A percentile compares a stretch with the other conserved stretches of the same genome.
phyloP scores from a whole-genome alignment of 2,329 filamentous ascomycete species.

The Pestalotiopsis sp. region DNA sequence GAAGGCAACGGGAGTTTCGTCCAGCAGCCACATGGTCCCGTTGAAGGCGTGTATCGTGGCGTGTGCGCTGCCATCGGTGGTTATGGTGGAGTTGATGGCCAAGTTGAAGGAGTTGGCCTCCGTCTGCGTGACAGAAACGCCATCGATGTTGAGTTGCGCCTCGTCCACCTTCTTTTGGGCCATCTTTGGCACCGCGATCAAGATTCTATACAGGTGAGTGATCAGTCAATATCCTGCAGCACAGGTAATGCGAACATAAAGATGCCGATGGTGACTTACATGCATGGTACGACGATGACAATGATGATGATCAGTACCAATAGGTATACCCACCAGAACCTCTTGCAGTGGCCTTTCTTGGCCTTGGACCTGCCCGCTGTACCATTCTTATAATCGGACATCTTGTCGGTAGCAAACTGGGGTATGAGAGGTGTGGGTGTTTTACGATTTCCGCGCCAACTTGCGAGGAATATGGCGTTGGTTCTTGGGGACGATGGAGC shows the following conservation, averaged over 20 bases:
- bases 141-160: constrained; percentile 53
- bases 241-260: neutral
- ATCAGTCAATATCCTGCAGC: neutral
- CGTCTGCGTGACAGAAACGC: constrained; percentile 51
- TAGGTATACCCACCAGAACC: constrained; percentile 65
- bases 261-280: constrained; percentile 49
- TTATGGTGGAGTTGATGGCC: constrained; percentile 58
- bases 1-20: constrained; percentile 50
- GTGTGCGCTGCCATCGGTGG: constrained; percentile 51
- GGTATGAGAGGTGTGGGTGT: neutral
- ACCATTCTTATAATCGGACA: constrained; percentile 19
- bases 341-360: constrained; percentile 49
- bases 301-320: constrained; percentile 50
- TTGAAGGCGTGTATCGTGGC: constrained; percentile 53
- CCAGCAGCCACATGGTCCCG: constrained; percentile 57
- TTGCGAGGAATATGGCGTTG: neutral
- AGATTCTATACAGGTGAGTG: constrained; percentile 43
- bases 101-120: constrained; percentile 47
- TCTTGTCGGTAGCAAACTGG: neutral
- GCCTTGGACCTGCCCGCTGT: constrained; percentile 36
- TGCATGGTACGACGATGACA: constrained; percentile 56
- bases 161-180: constrained; percentile 58
- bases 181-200: constrained; percentile 58
- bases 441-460: neutral
- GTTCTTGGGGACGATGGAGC: too few relatives aligned